Conservation (phyloP, 805 yeast genomes). For the Candida stauntonica region DNA sequence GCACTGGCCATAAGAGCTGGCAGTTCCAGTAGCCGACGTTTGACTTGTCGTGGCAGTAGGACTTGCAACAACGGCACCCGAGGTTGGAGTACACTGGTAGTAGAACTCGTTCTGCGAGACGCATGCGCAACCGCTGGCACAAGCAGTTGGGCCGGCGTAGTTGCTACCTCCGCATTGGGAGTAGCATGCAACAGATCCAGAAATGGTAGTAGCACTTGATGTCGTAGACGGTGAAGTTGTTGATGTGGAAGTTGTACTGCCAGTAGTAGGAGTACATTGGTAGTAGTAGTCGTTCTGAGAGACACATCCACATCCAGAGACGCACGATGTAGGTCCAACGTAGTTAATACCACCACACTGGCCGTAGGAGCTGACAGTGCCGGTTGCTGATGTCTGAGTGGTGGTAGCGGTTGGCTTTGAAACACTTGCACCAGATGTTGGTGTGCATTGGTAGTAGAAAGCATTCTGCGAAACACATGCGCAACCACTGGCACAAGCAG, state of each 20-base stretch:
- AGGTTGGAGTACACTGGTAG: slow-evolving; percentile 13
- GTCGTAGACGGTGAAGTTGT: slow-evolving; percentile 3
- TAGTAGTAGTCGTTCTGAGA: slow-evolving; percentile 13
- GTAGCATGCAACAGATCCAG: slow-evolving; percentile 1
- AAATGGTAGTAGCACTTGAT: too few relatives aligned
- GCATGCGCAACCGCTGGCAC: slow-evolving; percentile 10
- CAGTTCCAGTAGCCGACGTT: slow-evolving; percentile 1
- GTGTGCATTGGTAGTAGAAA: slow-evolving; percentile 15
- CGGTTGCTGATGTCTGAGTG: slow-evolving; percentile 1
- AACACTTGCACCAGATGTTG: slow-evolving; percentile 2
- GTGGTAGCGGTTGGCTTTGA: neutral
- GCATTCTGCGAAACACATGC: slow-evolving; percentile 6
- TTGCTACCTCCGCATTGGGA: slow-evolving; percentile 17
- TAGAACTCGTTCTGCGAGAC: slow-evolving; percentile 9
- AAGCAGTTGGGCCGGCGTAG: slow-evolving; percentile 8
- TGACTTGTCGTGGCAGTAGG: neutral
- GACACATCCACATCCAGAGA: slow-evolving; percentile 8
- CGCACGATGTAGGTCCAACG: slow-evolving; percentile 14
- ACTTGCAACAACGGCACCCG: slow-evolving; percentile 1
- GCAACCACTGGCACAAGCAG: slow-evolving; percentile 11
- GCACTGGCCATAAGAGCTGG: slow-evolving; percentile 12
- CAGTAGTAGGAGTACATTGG: too few relatives aligned
- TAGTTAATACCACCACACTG: slow-evolving; percentile 19
- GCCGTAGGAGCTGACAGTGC: slow-evolving; percentile 3
- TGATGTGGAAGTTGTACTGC: too few relatives aligned